These are phyloP conservation scores for Rhododendron henanense DNA, from an alignment of 148 eudicot species.

Conservation along the genomic window DNA sequence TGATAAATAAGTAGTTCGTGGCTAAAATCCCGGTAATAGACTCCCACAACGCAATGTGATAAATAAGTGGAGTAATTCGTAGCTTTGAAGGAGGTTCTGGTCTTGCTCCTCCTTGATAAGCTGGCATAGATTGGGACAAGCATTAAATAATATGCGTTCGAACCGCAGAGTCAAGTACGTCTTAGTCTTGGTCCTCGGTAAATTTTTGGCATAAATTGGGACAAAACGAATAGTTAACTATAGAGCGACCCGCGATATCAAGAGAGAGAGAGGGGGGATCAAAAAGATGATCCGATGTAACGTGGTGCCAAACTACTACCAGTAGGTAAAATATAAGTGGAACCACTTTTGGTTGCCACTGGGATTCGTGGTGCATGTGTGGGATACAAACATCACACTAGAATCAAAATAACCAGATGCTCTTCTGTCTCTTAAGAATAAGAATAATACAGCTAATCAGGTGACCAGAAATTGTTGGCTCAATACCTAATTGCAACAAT, in stretches of 20 bases:
- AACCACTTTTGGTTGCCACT: neutral
- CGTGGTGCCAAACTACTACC: neutral
- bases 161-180: no score
- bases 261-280: neutral
- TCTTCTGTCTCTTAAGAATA: neutral
- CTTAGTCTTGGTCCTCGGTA: no score
- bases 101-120: no score
- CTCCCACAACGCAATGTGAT: no score
- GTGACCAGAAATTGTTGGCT: neutral
- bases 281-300: neutral
- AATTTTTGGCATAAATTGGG: no score
- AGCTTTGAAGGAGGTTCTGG: neutral
- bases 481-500: neutral
- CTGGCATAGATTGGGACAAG: no score
- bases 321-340: neutral
- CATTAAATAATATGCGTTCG: no score
- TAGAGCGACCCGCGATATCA: neutral
- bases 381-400: neutral
- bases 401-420: conserved; percentile 1
- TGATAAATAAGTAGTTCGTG: neutral
- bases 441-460: neutral
- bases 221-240: neutral
- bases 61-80: no score
- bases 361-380: neutral
- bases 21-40: no score